phyloP scores from a whole-genome alignment of 768 basidiomycete species.

The Aureoboletus auriporus region DNA sequence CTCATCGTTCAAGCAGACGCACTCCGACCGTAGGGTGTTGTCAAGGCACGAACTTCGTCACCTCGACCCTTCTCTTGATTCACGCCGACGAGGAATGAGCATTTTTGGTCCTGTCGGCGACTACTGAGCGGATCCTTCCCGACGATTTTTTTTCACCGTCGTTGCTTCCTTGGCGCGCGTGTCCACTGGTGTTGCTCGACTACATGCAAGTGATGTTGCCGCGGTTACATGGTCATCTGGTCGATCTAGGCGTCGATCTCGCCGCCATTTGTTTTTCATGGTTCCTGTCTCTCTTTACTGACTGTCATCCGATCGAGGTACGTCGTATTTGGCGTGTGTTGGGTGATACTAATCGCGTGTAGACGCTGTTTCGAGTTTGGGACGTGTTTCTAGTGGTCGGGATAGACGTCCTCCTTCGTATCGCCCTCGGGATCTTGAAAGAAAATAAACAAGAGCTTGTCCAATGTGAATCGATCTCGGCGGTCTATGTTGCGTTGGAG shows the following conservation, averaged over 20 bases:
- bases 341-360: neutral
- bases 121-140: constrained; percentile 86
- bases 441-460: constrained; percentile 82
- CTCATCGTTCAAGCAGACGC: constrained; percentile 47
- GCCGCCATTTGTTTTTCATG: constrained; percentile 97
- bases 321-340: constrained; percentile 12
- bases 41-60: constrained; percentile 94
- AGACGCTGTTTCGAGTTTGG: constrained; percentile 96
- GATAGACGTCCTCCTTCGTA: constrained; percentile 84
- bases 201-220: constrained; percentile 78
- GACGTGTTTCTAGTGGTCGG: constrained; percentile 94
- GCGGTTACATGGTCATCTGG: constrained; percentile 70
- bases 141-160: constrained; percentile 93
- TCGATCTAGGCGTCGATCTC: constrained; percentile 81
- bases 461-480: constrained; percentile 78
- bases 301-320: constrained; percentile 93
- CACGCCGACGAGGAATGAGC: constrained; percentile 96
- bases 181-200: constrained; percentile 86
- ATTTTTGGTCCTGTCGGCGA: constrained; percentile 89
- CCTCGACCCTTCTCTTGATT: constrained; percentile 89
- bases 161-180: constrained; percentile 88
- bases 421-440: constrained; percentile 83
- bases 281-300: constrained; percentile 95
- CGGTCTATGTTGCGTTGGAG: constrained; percentile 86
- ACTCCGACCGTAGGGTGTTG: constrained; percentile 93